phyloP scores from a whole-genome alignment of 2,329 filamentous ascomycete species.

The Ophiostoma ulmi region DNA sequence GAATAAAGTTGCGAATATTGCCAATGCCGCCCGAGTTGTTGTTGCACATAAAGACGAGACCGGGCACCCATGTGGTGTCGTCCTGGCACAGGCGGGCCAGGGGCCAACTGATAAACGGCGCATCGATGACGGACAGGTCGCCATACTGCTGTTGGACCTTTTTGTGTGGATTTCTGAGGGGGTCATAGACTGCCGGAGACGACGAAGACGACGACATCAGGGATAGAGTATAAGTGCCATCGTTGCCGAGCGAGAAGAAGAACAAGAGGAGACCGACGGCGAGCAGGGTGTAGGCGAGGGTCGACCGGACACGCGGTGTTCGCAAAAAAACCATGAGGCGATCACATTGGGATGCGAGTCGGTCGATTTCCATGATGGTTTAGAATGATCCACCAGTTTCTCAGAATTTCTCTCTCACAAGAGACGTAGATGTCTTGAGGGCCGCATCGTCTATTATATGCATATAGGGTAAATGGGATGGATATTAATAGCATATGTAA shows the following conservation, averaged over 20 bases:
- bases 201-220: neutral
- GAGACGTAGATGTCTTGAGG: neutral
- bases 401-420: neutral
- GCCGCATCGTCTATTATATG: neutral
- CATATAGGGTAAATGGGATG: neutral
- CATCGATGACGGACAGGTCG: constrained; percentile 38
- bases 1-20: constrained; percentile 48
- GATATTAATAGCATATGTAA: neutral
- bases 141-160: neutral
- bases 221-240: neutral
- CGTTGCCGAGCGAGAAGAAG: neutral
- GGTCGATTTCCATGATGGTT: neutral
- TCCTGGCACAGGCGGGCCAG: constrained; percentile 39
- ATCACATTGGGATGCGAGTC: neutral
- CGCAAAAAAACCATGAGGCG: neutral
- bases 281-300: neutral
- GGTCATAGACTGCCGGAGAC: neutral
- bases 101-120: constrained; percentile 45
- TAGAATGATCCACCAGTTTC: neutral
- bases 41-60: constrained; percentile 45
- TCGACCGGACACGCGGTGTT: neutral
- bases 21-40: constrained; percentile 49
- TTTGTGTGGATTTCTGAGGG: neutral
- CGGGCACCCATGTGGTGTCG: constrained; percentile 40
- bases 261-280: neutral